Percentiles rank a stretch among this genome's conserved stretches.
These are phyloP conservation scores for Eimeria sp. DNA, from an alignment of 169 alveolate species.

Conservation along the genomic window DNA sequence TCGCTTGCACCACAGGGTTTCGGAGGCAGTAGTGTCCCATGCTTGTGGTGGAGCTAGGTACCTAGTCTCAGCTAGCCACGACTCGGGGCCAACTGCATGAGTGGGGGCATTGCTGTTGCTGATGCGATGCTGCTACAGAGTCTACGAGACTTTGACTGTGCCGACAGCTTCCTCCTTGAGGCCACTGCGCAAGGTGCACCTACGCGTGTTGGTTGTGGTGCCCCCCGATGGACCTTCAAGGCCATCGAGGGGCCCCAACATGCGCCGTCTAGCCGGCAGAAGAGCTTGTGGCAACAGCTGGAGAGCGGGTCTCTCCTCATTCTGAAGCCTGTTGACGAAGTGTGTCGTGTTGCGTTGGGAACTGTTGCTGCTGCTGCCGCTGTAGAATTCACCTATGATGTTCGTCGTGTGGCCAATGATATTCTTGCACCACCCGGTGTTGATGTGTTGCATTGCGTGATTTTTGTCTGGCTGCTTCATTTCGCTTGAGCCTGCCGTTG, in stretches of 20 bases:
- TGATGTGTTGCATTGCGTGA: neutral
- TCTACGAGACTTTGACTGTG: slow-evolving; percentile 54
- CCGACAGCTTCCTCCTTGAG: slow-evolving; percentile 73
- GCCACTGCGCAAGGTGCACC: slow-evolving; percentile 47
- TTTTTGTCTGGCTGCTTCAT: neutral
- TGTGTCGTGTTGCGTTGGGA: neutral
- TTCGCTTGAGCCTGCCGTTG: neutral
- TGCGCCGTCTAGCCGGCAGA: slow-evolving; percentile 34
- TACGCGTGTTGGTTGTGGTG: slow-evolving; percentile 23
- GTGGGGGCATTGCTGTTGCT: neutral
- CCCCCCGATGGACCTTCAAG: slow-evolving; percentile 53
- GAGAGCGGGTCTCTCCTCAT: slow-evolving; percentile 71
- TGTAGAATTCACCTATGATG: neutral
- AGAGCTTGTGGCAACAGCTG: slow-evolving; percentile 50
- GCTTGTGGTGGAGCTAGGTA: neutral
- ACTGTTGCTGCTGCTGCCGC: neutral
- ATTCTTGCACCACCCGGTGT: neutral
- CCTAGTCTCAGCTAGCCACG: neutral
- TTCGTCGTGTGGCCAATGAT: neutral
- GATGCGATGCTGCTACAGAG: slow-evolving; percentile 59
- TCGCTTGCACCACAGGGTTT: neutral
- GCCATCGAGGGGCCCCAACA: slow-evolving; percentile 54
- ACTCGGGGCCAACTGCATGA: neutral
- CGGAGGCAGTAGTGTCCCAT: neutral
- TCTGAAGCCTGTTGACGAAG: slow-evolving; percentile 54